Percentiles rank a stretch among this genome's conserved stretches.
Evolutionary conservation across 306 rosid species (phyloP).

Genomic region (Gynostemma pentaphyllum): DNA sequence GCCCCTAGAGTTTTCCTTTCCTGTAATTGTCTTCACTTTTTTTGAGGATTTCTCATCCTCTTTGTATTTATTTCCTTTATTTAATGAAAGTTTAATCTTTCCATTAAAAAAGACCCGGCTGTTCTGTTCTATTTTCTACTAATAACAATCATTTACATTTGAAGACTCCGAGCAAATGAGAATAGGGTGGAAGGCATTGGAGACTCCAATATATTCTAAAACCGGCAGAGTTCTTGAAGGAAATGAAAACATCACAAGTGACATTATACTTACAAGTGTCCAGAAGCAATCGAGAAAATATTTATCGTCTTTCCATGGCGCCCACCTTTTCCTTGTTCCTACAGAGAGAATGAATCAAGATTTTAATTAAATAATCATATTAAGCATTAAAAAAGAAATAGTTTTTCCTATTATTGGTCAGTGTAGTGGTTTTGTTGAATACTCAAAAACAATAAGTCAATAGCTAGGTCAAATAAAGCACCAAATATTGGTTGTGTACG

Average conservation of each 20-base stretch:
- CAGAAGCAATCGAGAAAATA: constrained; percentile 94
- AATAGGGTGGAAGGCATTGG: background rate
- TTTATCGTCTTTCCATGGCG: constrained; percentile 81
- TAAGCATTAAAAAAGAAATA: background rate
- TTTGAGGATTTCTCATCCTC: no score
- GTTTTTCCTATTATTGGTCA: background rate
- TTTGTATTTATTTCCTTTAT: no score
- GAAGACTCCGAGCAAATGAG: background rate
- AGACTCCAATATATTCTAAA: background rate
- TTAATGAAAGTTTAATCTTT: no score
- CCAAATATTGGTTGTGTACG: background rate
- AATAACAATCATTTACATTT: background rate
- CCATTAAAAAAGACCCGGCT: no score
- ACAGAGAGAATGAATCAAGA: constrained; percentile 4
- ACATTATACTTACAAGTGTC: constrained; percentile 71
- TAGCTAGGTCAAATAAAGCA: background rate
- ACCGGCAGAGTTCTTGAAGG: constrained; percentile 6
- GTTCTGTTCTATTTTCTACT: background rate
- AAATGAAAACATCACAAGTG: constrained; percentile 8
- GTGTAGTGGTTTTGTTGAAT: background rate
- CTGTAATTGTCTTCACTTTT: no score
- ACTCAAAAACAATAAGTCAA: background rate
- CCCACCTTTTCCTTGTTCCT: constrained; percentile 57
- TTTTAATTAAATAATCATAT: background rate
- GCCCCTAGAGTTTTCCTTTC: no score